Conservation (phyloP, 2,329 filamentous ascomycete genomes). For the Paraphaeosphaeria minitans region DNA sequence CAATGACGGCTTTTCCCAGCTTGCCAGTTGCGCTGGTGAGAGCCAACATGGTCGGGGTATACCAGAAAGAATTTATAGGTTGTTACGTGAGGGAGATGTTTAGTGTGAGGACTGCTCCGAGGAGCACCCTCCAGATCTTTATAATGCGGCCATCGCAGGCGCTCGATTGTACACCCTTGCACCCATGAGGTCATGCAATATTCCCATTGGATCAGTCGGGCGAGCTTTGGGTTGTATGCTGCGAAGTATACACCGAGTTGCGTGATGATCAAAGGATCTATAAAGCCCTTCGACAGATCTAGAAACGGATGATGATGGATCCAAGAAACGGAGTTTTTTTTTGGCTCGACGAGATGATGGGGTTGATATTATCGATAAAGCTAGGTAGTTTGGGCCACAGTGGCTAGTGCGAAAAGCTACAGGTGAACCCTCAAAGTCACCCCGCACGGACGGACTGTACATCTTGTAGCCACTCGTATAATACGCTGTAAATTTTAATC, state of each 20-base stretch:
- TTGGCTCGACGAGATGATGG: no score
- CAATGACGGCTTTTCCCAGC: slow-evolving; percentile 51
- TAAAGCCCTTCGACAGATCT: neutral
- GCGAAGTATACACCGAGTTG: neutral
- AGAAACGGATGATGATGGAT: neutral
- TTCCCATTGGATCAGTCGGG: neutral
- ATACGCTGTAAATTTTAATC: no score
- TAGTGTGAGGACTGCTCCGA: neutral
- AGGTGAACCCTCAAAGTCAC: no score
- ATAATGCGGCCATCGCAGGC: neutral
- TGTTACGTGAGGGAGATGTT: slow-evolving; percentile 15
- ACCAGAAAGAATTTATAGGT: neutral
- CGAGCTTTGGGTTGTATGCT: neutral
- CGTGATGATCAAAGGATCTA: neutral
- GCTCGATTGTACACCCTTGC: slow-evolving; percentile 3
- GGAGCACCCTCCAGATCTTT: neutral
- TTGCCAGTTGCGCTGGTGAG: slow-evolving; percentile 55
- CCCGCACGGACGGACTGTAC: neutral
- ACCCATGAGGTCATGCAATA: slow-evolving; percentile 5
- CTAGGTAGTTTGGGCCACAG: neutral
- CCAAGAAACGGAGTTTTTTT: neutral
- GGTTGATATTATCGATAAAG: no score
- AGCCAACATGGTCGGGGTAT: slow-evolving; percentile 29
- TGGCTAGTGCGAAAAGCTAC: no score
- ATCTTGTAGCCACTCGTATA: no score